phyloP scores from a whole-genome alignment of 331 rosid genomes.

The Quercus tomentella region DNA sequence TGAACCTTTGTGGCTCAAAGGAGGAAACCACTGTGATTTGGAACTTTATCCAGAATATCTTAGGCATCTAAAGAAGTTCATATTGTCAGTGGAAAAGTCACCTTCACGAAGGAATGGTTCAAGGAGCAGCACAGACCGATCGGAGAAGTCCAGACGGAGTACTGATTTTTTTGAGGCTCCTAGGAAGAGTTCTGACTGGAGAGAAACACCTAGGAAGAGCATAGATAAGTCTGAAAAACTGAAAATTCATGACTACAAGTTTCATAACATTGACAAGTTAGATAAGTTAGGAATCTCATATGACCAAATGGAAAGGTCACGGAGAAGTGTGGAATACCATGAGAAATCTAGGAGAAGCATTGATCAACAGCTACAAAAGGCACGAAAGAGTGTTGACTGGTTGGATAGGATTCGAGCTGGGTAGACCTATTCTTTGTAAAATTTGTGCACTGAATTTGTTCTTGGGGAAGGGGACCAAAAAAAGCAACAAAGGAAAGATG shows the following conservation, averaged over 20 bases:
- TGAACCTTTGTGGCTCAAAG: constrained; percentile 78
- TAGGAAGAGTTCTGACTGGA: constrained; percentile 60
- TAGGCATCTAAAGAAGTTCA: constrained; percentile 59
- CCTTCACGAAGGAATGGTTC: constrained; percentile 57
- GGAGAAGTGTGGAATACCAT: constrained; percentile 72
- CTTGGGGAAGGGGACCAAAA: constrained; percentile 19
- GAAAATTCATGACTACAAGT: constrained; percentile 53
- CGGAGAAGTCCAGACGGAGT: constrained; percentile 69
- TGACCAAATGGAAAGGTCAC: constrained; percentile 75
- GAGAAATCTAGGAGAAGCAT: constrained; percentile 82
- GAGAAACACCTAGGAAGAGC: constrained; percentile 86
- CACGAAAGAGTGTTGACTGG: constrained; percentile 88
- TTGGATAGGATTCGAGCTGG: constrained; percentile 76
- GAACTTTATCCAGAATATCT: constrained; percentile 58
- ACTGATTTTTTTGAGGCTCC: constrained; percentile 67
- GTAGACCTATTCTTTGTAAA: constrained; percentile 24
- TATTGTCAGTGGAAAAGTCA: constrained; percentile 57
- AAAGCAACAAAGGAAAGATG: constrained; percentile 13
- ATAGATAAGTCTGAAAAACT: constrained; percentile 64
- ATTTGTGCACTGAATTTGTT: constrained; percentile 32
- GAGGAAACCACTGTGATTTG: constrained; percentile 70
- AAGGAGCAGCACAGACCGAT: constrained; percentile 67
- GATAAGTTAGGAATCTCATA: constrained; percentile 61
- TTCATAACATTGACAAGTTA: constrained; percentile 51
- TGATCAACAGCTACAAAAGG: constrained; percentile 80